Evolutionary conservation across 1,284 basidiomycete genomes (phyloP), one percentile per base, ranked within the genome.

Genomic region (Ustilago hordei): DNA sequence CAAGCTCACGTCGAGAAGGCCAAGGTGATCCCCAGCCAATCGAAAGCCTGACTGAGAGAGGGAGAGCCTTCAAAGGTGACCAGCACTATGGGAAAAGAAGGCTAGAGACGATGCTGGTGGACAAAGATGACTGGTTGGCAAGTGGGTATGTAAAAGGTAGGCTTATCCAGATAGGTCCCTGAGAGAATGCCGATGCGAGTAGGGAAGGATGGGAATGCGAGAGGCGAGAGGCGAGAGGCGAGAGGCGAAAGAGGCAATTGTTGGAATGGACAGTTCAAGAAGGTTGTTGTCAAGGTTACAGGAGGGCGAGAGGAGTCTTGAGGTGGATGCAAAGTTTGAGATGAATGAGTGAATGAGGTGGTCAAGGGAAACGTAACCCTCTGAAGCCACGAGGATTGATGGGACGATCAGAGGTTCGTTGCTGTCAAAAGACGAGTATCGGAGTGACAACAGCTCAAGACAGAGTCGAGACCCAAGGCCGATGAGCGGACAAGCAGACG

Each of bases 221-320:
- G 23, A 48, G 47, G 23, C 19, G 23, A 4, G 23, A 48, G 19
- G 8, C 38, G 23, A 28, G 19, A 23, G 45, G 6, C 19, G 19
- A 8, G 28, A 8, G 28, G 48, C 9, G 8, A 31, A n/a, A 28
- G 15, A 17, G n/a, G 8, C 6, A 5, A 23, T 7, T 28, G 45
- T 8, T 48, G 8, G 23, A 48, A 28, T 31, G 2, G 1, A 50
- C 8, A 32, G 48, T 8, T 31, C 31, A n/a, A 39, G 28, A 23
- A 15, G 34, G 60, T 12, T 34, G 52, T 50, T 39, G 23, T 53
- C 53, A 52, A n/a, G 61, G n/a, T 57, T 39, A 54, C 60, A 69
- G 61, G 67, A 60, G 53, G 31, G 54, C 60, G 61, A 9, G 13
- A 12, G 8, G 28, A 17, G 15, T 4, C 5, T 15, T 8, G 28